Evolutionary conservation across 2,329 filamentous ascomycete genomes (phyloP), one percentile per base, ranked within the genome.

Genomic region (Fusarium keratoplasticum): DNA sequence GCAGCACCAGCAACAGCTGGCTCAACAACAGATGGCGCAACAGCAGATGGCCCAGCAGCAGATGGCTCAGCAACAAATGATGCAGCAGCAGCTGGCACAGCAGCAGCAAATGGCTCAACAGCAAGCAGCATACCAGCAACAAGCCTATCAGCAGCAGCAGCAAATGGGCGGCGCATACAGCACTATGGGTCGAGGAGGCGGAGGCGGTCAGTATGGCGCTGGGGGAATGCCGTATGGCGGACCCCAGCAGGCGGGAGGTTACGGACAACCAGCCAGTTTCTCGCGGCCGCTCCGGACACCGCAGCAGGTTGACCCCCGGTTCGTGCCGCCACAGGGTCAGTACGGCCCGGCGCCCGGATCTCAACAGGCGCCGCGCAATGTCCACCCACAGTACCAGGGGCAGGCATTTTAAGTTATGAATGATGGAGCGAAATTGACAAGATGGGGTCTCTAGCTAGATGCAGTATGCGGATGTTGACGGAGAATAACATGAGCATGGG

Each of bases 1-100:
- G 27, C 47, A 52, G 47, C 47, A 52, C 33, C 74, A 77, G 44
- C 77, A 79, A 36, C 76, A 78, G 6, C 75, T 77, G 74, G 80
- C 80, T 20, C 78, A 77, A 50, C 76, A 76, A 31, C 73, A 77
- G 25, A 76, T 76, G 72, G 71, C 71, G 11, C 76, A 78, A 55
- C 72, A 74, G 38, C 74, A 78, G 22, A 67, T 77, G 60, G 76
- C 71, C 14, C 76, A 79, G 38, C 78, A 80, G 54, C 78, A 80
- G 11, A 74, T 77, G 71, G 78, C 79, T 25, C 76, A 74, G 54
- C 74, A 72, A 38, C 70, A 73, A n/a, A 66, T 71, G 61, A 74
- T 69, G 22, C 80, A 80, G n/a, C 74, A 79, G 80, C 92, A 91
- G 50, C 90, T 92, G 69, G 90, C 74, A 10, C 80, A 81, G 35